Conservation (phyloP, 352 stramenopile genomes). For the Pythium dissotocum region DNA sequence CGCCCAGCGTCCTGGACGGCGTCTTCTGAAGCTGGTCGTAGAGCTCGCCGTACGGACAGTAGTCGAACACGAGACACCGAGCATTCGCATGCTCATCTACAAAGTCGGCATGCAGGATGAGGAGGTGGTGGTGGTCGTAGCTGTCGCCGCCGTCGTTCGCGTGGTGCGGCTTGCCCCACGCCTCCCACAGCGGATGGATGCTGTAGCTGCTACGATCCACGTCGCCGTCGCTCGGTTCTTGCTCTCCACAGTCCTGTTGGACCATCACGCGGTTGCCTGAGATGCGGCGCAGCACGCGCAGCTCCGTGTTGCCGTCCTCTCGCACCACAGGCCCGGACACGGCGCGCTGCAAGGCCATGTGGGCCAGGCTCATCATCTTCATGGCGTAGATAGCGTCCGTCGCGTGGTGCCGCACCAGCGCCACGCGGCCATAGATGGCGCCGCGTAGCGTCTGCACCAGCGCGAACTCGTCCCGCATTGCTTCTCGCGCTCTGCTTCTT, state of each 20-base stretch:
- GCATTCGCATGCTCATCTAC: conserved; percentile 42
- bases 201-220: conserved; percentile 29
- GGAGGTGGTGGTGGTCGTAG: conserved; percentile 34
- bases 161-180: conserved; percentile 10
- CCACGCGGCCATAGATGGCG: conserved; percentile 58
- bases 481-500: background rate
- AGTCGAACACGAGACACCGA: conserved; percentile 64
- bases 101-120: conserved; percentile 56
- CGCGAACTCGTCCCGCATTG: conserved; percentile 38
- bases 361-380: conserved; percentile 66
- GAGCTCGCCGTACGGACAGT: conserved; percentile 59
- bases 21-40: conserved; percentile 41
- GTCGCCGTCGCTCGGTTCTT: background rate
- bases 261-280: conserved; percentile 33
- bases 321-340: conserved; percentile 41
- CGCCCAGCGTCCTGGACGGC: conserved; percentile 16
- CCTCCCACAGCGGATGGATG: conserved; percentile 33
- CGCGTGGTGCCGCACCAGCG: conserved; percentile 40
- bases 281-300: conserved; percentile 43
- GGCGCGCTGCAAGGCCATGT: conserved; percentile 46
- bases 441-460: conserved; percentile 43
- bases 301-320: conserved; percentile 48
- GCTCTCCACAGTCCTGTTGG: background rate
- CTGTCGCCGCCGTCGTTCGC: background rate
- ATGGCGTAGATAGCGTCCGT: conserved; percentile 45